A percentile compares a stretch with the other conserved stretches of the same genome.
phyloP scores from a whole-genome alignment of 306 rosid genomes.

The Cicer chorassanicum region DNA sequence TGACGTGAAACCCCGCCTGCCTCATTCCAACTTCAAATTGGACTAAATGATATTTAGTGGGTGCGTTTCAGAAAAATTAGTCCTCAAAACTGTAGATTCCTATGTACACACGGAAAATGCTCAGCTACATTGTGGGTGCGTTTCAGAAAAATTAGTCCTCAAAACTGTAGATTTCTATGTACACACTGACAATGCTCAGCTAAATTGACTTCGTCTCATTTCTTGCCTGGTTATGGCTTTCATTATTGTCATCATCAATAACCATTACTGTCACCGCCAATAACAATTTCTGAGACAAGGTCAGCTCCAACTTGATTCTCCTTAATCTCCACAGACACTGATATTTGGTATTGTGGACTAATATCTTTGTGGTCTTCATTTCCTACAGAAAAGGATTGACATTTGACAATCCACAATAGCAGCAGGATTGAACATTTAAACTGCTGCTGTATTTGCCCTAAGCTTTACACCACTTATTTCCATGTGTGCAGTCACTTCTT shows the following conservation, averaged over 20 bases:
- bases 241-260: too few relatives aligned
- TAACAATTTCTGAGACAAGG: constrained; percentile 45
- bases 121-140: not conserved
- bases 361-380: constrained; percentile 35
- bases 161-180: constrained; percentile 38
- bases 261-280: not conserved
- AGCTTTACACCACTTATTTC: constrained; percentile 66
- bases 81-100: constrained; percentile 40
- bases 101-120: not conserved
- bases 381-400: constrained; percentile 49
- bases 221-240: not conserved
- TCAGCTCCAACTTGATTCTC: constrained; percentile 45
- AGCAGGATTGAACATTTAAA: constrained; percentile 53
- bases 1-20: constrained; percentile 65
- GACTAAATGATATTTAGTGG: constrained; percentile 33
- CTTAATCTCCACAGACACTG: constrained; percentile 39
- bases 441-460: constrained; percentile 58
- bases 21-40: constrained; percentile 10
- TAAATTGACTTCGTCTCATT: constrained; percentile 38
- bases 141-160: constrained; percentile 35
- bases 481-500: constrained; percentile 55
- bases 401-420: constrained; percentile 37
- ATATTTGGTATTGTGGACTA: constrained; percentile 38
- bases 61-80: constrained; percentile 30
- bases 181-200: constrained; percentile 34